Conservation (phyloP, 345 rosid species). For the Clausena lansium region DNA sequence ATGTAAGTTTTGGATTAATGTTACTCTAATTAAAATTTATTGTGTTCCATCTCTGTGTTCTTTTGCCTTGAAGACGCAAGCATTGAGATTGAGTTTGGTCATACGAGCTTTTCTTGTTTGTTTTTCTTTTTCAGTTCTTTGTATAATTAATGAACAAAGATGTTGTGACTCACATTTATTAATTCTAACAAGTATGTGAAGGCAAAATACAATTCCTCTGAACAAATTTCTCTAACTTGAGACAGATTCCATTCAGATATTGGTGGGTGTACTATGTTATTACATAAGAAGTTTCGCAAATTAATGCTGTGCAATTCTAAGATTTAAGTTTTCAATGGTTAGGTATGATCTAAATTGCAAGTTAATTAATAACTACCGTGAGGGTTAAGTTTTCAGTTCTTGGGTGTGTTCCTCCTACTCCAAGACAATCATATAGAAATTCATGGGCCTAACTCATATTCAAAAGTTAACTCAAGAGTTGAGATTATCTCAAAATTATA, state of each 20-base stretch:
- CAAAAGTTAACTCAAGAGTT: too few relatives aligned
- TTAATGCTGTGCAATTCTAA: slow-evolving; percentile 2
- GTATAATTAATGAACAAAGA: neutral
- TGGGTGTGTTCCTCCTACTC: too few relatives aligned
- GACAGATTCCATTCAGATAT: slow-evolving; percentile 18
- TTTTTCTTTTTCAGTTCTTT: neutral
- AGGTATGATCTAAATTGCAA: slow-evolving; percentile 10
- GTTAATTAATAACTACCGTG: neutral
- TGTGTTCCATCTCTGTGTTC: neutral
- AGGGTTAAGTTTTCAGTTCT: too few relatives aligned
- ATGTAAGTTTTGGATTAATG: neutral
- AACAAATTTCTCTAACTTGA: slow-evolving; percentile 15
- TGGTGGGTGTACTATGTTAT: slow-evolving; percentile 13
- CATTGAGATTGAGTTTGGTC: too few relatives aligned
- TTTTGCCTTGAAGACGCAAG: neutral
- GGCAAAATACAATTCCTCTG: neutral
- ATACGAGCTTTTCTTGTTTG: neutral
- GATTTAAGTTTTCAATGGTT: slow-evolving; percentile 4
- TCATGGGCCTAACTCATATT: too few relatives aligned
- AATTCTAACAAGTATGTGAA: neutral
- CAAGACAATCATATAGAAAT: too few relatives aligned
- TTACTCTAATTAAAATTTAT: neutral
- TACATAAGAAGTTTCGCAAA: slow-evolving; percentile 10
- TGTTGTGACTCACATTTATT: neutral
- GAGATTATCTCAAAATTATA: too few relatives aligned